A percentile compares a stretch with the other conserved stretches of the same genome.
These are phyloP conservation scores for Solanum chiquidenum DNA, from an alignment of 257 asterid species.

Conservation along the genomic window DNA sequence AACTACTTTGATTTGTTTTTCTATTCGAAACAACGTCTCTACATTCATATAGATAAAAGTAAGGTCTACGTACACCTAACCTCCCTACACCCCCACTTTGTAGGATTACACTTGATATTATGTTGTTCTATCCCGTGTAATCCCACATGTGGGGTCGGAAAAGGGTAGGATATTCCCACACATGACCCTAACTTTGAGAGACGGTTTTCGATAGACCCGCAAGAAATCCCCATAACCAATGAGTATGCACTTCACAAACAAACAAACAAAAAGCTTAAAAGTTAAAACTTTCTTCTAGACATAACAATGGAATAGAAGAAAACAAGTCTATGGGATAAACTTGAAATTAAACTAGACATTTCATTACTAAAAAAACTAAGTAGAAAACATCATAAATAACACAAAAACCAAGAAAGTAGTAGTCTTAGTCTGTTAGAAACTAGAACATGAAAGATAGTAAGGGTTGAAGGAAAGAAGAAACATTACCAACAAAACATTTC, in stretches of 20 bases:
- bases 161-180: neutral
- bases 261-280: neutral
- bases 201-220: neutral
- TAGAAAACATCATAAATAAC: neutral
- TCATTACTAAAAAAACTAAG: neutral
- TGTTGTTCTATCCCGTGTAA: no score
- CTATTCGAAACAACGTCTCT: neutral
- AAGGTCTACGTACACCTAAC: neutral
- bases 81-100: neutral
- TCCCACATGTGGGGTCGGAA: neutral
- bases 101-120: neutral
- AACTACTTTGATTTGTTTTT: no score
- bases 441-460: neutral
- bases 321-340: neutral
- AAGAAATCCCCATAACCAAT: neutral
- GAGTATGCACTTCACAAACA: neutral
- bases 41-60: no score
- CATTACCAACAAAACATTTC: slow-evolving; percentile 21
- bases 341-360: neutral
- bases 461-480: neutral
- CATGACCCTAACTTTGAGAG: neutral
- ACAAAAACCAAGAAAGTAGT: neutral
- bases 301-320: neutral
- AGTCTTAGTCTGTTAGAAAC: neutral
- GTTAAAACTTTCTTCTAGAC: neutral